A percentile compares a stretch with the other conserved stretches of the same genome.
These are phyloP conservation scores for Scedosporium dehoogii DNA, from an alignment of 2,329 filamentous ascomycete genomes.

Conservation along the genomic window DNA sequence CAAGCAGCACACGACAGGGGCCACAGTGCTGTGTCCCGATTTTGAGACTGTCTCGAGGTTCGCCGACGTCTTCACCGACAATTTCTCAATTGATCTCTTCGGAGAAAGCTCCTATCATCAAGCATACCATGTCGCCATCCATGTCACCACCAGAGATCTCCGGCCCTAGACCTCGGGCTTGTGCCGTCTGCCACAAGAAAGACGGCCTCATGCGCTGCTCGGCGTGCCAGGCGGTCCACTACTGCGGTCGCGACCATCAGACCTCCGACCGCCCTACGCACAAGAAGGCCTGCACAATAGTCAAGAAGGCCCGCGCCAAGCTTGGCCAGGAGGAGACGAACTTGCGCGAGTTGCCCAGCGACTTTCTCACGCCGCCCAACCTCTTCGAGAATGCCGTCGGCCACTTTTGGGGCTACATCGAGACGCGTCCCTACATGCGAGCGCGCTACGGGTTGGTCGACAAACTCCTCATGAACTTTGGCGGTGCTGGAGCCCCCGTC, in stretches of 20 bases:
- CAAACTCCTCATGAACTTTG: slow-evolving; percentile 17
- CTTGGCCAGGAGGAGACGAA: slow-evolving; percentile 24
- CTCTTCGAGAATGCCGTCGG: slow-evolving; percentile 28
- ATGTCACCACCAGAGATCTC: neutral
- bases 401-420: slow-evolving; percentile 29
- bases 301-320: slow-evolving; percentile 20
- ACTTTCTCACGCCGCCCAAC: slow-evolving; percentile 18
- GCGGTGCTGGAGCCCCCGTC: slow-evolving; percentile 16
- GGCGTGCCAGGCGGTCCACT: slow-evolving; percentile 30
- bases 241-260: slow-evolving; percentile 37
- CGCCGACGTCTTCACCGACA: too few relatives aligned
- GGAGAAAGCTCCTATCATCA: too few relatives aligned
- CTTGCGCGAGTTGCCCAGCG: slow-evolving; percentile 21
- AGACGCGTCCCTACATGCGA: slow-evolving; percentile 35
- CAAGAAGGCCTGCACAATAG: slow-evolving; percentile 26
- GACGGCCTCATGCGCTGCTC: slow-evolving; percentile 25
- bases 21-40: too few relatives aligned
- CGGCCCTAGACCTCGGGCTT: slow-evolving; percentile 8
- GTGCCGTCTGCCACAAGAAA: slow-evolving; percentile 11
- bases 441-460: slow-evolving; percentile 18
- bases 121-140: neutral
- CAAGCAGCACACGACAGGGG: too few relatives aligned
- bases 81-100: too few relatives aligned
- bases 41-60: too few relatives aligned
- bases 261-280: slow-evolving; percentile 23